Evolutionary conservation across 257 asterid species (phyloP).

Genomic region (Solanum raphanifolium): DNA sequence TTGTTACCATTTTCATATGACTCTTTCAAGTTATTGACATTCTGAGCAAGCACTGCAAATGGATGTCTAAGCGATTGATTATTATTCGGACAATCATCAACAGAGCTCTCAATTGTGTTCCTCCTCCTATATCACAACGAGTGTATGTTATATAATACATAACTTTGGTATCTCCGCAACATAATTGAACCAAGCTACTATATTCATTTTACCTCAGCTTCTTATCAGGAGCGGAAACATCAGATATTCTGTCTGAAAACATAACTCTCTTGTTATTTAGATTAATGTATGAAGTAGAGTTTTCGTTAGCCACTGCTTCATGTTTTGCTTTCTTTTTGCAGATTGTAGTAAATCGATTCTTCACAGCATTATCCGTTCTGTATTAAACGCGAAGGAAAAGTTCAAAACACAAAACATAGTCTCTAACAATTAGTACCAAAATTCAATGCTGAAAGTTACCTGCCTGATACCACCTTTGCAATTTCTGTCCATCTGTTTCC

Average conservation of each 20-base stretch:
- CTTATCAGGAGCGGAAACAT: slow-evolving; percentile 39
- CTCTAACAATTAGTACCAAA: not conserved
- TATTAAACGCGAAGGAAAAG: not conserved
- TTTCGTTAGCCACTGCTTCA: slow-evolving; percentile 76
- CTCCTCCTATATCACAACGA: slow-evolving; percentile 31
- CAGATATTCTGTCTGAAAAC: slow-evolving; percentile 44
- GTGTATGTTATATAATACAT: not conserved
- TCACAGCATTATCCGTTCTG: slow-evolving; percentile 99
- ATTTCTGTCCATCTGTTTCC: slow-evolving; percentile 99
- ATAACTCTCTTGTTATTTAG: slow-evolving; percentile 69
- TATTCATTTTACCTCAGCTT: slow-evolving; percentile 47
- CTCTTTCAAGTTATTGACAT: slow-evolving; percentile 24
- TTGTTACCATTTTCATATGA: slow-evolving; percentile 15
- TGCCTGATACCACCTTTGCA: slow-evolving; percentile 98
- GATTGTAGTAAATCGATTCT: slow-evolving; percentile 86
- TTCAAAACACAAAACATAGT: not conserved
- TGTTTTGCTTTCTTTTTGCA: slow-evolving; percentile 87
- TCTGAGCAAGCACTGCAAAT: slow-evolving; percentile 49
- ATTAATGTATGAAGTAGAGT: slow-evolving; percentile 47
- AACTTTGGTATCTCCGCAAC: not conserved
- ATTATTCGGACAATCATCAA: slow-evolving; percentile 26
- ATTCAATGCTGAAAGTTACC: slow-evolving; percentile 29
- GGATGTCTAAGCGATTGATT: slow-evolving; percentile 53
- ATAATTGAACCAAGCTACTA: not conserved
- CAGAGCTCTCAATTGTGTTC: slow-evolving; percentile 22